Evolutionary conservation across 2,329 filamentous ascomycete species (phyloP).

Genomic region (Pseudogymnoascus sp.): DNA sequence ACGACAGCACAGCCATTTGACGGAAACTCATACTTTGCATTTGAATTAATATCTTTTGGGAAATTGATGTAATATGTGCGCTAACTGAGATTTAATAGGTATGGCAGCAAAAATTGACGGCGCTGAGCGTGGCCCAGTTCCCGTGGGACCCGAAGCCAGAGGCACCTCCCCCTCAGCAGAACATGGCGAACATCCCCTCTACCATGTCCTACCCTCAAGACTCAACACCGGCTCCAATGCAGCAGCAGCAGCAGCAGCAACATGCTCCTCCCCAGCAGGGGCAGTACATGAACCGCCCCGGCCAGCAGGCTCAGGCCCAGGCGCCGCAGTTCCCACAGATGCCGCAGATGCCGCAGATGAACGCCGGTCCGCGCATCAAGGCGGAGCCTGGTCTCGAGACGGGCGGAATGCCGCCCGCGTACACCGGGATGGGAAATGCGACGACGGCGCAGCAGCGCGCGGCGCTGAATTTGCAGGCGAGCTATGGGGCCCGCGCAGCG

Average conservation of each 20-base stretch:
- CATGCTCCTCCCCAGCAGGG: not conserved
- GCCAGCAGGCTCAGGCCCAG: slow-evolving; percentile 1
- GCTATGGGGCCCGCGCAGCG: slow-evolving; percentile 56
- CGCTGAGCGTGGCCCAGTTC: slow-evolving; percentile 76
- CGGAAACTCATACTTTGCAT: not conserved
- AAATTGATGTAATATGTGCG: slow-evolving; percentile 16
- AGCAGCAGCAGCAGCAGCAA: slow-evolving; percentile 15
- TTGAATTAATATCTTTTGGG: not conserved
- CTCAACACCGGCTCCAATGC: slow-evolving; percentile 18
- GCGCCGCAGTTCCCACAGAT: slow-evolving; percentile 11
- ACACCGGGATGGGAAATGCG: slow-evolving; percentile 19
- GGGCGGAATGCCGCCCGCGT: not conserved
- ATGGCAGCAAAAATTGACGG: slow-evolving; percentile 88
- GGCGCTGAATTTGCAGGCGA: slow-evolving; percentile 45
- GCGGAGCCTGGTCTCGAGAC: slow-evolving; percentile 35
- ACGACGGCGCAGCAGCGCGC: slow-evolving; percentile 45
- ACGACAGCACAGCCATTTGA: not conserved
- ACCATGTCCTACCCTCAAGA: slow-evolving; percentile 22
- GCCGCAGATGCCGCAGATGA: slow-evolving; percentile 13
- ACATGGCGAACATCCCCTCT: slow-evolving; percentile 26
- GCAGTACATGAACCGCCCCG: slow-evolving; percentile 11
- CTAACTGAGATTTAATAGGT: slow-evolving; percentile 46
- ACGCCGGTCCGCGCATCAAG: slow-evolving; percentile 29
- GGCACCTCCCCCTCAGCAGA: slow-evolving; percentile 35
- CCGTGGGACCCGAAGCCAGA: slow-evolving; percentile 90